A percentile compares a stretch with the other conserved stretches of the same genome.
Evolutionary conservation across 1,139 yeast species (phyloP).

Genomic region (Scheffersomyces illinoinensis): DNA sequence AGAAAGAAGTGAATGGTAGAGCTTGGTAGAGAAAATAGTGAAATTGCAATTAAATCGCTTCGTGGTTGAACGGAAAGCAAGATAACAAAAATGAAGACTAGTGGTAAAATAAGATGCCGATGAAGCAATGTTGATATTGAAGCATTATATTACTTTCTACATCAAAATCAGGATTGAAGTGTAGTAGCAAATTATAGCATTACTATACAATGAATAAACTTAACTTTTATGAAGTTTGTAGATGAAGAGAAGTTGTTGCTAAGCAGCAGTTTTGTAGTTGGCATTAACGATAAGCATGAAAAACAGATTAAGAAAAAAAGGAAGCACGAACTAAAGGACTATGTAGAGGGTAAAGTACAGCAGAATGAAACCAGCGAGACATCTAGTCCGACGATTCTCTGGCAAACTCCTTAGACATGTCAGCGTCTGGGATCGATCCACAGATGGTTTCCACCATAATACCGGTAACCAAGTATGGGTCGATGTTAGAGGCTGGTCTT

Average conservation of each 20-base stretch:
- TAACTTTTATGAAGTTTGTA: not conserved
- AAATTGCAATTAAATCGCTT: too few species aligned
- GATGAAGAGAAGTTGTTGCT: not conserved
- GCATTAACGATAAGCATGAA: not conserved
- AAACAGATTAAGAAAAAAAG: not conserved
- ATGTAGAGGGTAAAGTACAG: not conserved
- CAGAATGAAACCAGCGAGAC: not conserved
- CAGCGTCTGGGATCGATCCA: constrained; percentile 94
- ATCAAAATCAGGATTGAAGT: not conserved
- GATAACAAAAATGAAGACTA: not conserved
- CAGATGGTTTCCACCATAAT: constrained; percentile 96
- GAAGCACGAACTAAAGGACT: not conserved
- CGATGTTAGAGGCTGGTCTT: constrained; percentile 99
- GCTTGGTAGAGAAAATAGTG: too few species aligned
- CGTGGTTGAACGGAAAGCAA: too few species aligned
- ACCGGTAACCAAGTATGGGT: constrained; percentile 98
- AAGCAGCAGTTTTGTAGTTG: not conserved
- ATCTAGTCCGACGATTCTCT: constrained; percentile 56
- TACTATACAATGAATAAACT: not conserved
- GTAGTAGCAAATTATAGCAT: constrained; percentile 1
- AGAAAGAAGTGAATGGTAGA: too few species aligned
- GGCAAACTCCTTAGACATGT: constrained; percentile 85
- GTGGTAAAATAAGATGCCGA: too few species aligned
- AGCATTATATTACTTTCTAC: not conserved
- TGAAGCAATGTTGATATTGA: too few species aligned